Evolutionary conservation across 1,139 yeast species (phyloP), one percentile per base, ranked within the genome.

Genomic region (Yamadazyma dendronema): DNA sequence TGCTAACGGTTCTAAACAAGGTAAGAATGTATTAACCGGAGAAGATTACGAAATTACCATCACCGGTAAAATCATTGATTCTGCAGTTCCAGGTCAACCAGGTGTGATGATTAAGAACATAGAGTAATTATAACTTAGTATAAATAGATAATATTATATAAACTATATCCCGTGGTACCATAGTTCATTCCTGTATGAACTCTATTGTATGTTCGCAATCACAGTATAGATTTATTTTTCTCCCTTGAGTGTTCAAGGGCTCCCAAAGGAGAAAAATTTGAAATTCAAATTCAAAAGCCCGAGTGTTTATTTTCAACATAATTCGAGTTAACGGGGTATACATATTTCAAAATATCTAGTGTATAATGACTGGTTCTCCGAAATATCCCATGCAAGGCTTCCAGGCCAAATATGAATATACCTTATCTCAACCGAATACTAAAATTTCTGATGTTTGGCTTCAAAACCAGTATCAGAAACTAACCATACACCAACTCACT

Each of bases 11-110:
- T 59, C 79, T 29, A 70, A 67, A 37, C 59, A 57, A 40, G 96
- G 95, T 49, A 69, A 59, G 46, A 80, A 87, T 53, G 65, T 86
- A 38, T 50, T 77, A 33, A 77, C 92, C 34, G 92, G 87, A 35
- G 84, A 80, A 57, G 79, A 77, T 39, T 84, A 83, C 39, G 85
- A 75, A 47, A 73, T 89, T 47, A 56, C 65, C 21, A 67, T 77
- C 42, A 69, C 75, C 40, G 79, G 84, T 40, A 89, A 86, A 73
- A 77, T 81, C 40, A 72, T 86, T 42, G 95, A 86, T 45, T 75
- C 76, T 46, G 94, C 98, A 26, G 81, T 86, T 43, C 98, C 98
- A 36, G 98, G 98, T 44, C 77, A 78, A 52, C 98, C 98, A 30
- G 96, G 96, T 55, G 80, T 92, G 53, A 62, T 80, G 50, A 74